These are phyloP conservation scores for Fusarium marasasianum DNA, from an alignment of 2,329 filamentous ascomycete species.

Conservation along the genomic window DNA sequence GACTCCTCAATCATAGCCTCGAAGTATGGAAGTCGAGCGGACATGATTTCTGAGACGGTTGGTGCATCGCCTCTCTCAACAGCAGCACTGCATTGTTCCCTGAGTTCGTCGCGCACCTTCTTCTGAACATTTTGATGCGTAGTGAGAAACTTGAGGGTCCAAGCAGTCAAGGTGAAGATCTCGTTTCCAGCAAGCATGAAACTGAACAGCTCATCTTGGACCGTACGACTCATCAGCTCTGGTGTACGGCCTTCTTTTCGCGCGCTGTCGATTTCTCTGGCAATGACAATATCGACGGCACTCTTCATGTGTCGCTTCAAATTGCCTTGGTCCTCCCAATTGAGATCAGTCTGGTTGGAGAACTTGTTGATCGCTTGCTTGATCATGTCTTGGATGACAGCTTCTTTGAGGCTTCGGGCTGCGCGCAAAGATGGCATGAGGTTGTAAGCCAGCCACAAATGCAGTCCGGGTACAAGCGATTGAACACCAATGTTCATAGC, in stretches of 20 bases:
- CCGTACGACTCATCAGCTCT: not conserved
- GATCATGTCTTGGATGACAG: not conserved
- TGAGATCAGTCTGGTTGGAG: not conserved
- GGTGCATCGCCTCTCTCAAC: not conserved
- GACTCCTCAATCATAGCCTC: not conserved
- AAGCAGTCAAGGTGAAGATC: not conserved
- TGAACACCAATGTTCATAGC: not conserved
- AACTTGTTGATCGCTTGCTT: not conserved
- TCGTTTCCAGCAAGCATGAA: not conserved
- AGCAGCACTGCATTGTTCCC: not conserved
- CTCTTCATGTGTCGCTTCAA: not conserved
- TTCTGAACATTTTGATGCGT: not conserved
- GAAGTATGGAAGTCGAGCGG: not conserved
- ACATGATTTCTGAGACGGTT: not conserved
- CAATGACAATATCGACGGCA: not conserved
- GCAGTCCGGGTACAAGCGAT: not conserved
- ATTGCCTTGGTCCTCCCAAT: not conserved
- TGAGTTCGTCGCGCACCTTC: not conserved
- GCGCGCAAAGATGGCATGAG: not conserved
- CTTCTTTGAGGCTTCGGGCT: not conserved
- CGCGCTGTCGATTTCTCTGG: not conserved
- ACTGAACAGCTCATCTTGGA: not conserved
- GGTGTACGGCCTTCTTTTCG: not conserved
- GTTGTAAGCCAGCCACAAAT: not conserved
- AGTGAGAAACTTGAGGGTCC: not conserved